Base-by-base conservation (phyloP, 2,329 filamentous ascomycete species). In the Colletotrichum sojae region DNA sequence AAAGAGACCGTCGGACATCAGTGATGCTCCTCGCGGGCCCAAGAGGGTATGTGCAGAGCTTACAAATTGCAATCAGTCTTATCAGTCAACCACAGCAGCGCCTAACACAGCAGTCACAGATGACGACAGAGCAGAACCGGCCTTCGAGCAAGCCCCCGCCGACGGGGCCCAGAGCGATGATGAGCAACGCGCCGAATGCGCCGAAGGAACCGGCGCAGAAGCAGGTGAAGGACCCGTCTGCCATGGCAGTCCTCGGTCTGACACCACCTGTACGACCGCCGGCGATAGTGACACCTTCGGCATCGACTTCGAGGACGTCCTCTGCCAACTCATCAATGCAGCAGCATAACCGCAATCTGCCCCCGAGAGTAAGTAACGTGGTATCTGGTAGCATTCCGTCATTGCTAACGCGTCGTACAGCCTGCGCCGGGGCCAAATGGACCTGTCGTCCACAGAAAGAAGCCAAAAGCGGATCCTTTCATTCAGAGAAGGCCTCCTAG, bases 171-270 rank as follows among this genome's bases (percentile, higher is more conserved):
- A 69, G 52, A 25, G 61, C 61, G 46, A 69, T 63, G 46, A 69
- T 63, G 67, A 43, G 43, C 56, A 49, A 54, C 5, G 20, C 49
- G 16, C 36, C 49, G 49, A 76, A 70, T 58, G 71, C 72, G 13
- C 72, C 75, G 22, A 72, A 67, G 27, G 74, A 25, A 4, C 22
- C 22, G 22, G 71, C 72, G 13, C 72, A 75, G 22, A 72, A 67
- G 27, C 75, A 76, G 51, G 75, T 78, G 9, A 77, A 73, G 9
- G 86, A 88, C 62, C 85, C 85, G 2, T 85, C 85, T 2, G 86
- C 85, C 18, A 85, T 87, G 84, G 82, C 84, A 64, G 82, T 85
- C 20, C 77, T 88, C 53, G 85, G 85, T 6, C 75, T 88, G 71
- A 78, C 75, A 12, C 84, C 85, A 22, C 84, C 84, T 6, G 79